Base-by-base conservation (phyloP, 225 moss, liverwort and hornwort genomes). In the Takakia lepidozioides region DNA sequence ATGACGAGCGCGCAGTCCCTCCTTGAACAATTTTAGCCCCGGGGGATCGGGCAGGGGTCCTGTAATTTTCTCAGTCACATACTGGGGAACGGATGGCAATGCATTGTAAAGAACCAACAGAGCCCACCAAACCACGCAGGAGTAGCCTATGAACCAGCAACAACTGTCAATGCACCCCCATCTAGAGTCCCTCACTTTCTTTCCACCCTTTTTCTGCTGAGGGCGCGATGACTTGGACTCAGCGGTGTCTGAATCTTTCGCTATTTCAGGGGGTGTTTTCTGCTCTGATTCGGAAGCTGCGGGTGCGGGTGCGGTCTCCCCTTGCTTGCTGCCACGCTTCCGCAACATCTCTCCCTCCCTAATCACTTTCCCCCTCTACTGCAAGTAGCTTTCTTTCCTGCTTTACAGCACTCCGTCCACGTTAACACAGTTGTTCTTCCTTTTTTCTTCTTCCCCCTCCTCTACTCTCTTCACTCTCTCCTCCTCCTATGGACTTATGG, bases 111-210 rank as follows among this genome's bases (percentile, higher is more conserved):
- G 51, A 36, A 74, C 61, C 29, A 77, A 41, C 29, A 83, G 49
- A 15, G 51, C 6, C 82, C 82, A 77, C 82, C 82, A 83, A 29
- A 21, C 42, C 25, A 77, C 66, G 23, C 82, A 83, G 4, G 67
- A 30, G 26, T 51, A 83, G 19, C 82, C 82, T 27, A 83, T 71
- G 15, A 83, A 55, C 82, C 82, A 83, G 27, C 77, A 78, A 23
- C 82, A 83, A 48, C 43, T 73, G 30, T 83, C 82, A 17, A 77
- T 48, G 52, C 82, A 83, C 18, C 72, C 67, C 82, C 82, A 83
- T 48, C 24, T 69, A 29, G 72, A 42, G 23, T 27, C 53, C 45
- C 16, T 44, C n/a, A 32, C 44, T 15, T 45, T 56, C 20, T 56
- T 32, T 6, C 45, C 44, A 30, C 30, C 45, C 30, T 32, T 29